Conservation (phyloP, 2,329 filamentous ascomycete genomes). For the Tolypocladium ophioglossoides region DNA sequence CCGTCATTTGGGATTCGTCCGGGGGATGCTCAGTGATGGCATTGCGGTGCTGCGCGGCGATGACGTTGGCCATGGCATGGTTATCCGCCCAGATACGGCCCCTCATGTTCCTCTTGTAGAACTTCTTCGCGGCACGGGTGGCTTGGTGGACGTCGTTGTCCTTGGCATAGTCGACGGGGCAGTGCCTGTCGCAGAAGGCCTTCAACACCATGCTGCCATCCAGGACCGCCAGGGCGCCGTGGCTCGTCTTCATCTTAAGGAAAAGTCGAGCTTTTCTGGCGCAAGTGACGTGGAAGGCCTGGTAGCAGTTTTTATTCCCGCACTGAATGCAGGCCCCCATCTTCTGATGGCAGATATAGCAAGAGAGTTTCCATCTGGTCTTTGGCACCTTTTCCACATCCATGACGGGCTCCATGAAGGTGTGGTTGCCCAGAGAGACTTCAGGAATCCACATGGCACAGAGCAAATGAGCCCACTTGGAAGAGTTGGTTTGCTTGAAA, state of each 20-base stretch:
- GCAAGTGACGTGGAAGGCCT: constrained; percentile 95
- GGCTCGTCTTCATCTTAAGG: constrained; percentile 91
- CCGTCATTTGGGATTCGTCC: constrained; percentile 76
- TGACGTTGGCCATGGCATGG: constrained; percentile 68
- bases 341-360: constrained; percentile 93
- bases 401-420: constrained; percentile 97
- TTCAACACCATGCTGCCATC: constrained; percentile 76
- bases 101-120: constrained; percentile 83
- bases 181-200: constrained; percentile 93
- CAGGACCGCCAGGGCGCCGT: constrained; percentile 66
- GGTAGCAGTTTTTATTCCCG: constrained; percentile 93
- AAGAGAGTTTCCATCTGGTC: constrained; percentile 83
- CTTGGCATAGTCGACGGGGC: constrained; percentile 75
- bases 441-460: constrained; percentile 99
- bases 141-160: constrained; percentile 77
- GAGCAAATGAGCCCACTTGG: constrained; percentile 92
- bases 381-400: constrained; percentile 97
- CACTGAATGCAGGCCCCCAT: constrained; percentile 99
- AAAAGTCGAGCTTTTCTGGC: constrained; percentile 79
- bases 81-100: constrained; percentile 87
- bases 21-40: constrained; percentile 57
- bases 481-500: constrained; percentile 95
- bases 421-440: constrained; percentile 87
- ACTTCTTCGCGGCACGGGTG: constrained; percentile 73
- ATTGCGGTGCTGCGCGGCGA: constrained; percentile 62